Evolutionary conservation across 2,329 filamentous ascomycete species (phyloP).

Genomic region (Ophiosphaerella herpotricha): DNA sequence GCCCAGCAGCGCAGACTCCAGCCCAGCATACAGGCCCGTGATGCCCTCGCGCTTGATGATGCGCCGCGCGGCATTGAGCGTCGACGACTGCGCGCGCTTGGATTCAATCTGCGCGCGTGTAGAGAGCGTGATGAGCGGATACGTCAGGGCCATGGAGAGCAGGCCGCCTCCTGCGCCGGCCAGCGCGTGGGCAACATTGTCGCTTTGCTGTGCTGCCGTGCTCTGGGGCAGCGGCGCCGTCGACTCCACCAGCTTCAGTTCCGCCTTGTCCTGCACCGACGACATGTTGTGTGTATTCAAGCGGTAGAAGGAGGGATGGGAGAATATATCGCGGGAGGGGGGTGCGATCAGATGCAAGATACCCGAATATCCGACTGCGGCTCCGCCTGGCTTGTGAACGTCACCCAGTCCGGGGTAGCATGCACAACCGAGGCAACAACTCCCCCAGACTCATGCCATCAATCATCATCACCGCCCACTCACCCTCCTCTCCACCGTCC

Average conservation of each 20-base stretch:
- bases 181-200: constrained; percentile 95
- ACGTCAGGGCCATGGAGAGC: constrained; percentile 94
- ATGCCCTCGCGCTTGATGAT: constrained; percentile 93
- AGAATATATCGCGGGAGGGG: not conserved
- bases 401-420: constrained; percentile 33
- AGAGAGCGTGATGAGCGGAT: constrained; percentile 95
- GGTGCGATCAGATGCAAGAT: not conserved
- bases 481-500: constrained; percentile 45
- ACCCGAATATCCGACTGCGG: constrained; percentile 24
- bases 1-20: constrained; percentile 93
- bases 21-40: constrained; percentile 84
- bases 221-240: constrained; percentile 54
- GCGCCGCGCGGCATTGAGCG: constrained; percentile 78
- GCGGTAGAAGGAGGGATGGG: not conserved
- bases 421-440: constrained; percentile 33
- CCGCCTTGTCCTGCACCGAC: constrained; percentile 34
- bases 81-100: constrained; percentile 83
- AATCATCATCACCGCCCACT: constrained; percentile 19
- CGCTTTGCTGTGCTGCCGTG: constrained; percentile 77
- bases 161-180: constrained; percentile 92
- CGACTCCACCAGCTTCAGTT: constrained; percentile 43
- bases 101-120: constrained; percentile 98
- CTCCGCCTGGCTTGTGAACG: constrained; percentile 40
- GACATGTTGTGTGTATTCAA: constrained; percentile 28
- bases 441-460: constrained; percentile 23